A percentile compares a stretch with the other conserved stretches of the same genome.
Evolutionary conservation across 2,329 filamentous ascomycete species (phyloP).

Genomic region (Penicillium sp.): DNA sequence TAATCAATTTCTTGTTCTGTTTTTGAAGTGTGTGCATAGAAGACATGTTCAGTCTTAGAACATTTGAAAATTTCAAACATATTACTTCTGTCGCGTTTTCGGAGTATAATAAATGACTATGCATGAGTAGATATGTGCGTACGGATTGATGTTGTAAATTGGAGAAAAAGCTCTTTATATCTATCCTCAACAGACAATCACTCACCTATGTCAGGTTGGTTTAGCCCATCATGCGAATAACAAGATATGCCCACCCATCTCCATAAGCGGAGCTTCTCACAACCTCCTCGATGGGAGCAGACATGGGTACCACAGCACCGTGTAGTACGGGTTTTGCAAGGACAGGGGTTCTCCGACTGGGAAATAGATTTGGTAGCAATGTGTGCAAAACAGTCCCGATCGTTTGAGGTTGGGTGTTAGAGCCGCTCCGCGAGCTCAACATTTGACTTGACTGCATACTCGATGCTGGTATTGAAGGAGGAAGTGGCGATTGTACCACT

Average conservation of each 20-base stretch:
- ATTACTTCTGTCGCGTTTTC: not conserved
- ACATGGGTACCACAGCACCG: slow-evolving; percentile 77
- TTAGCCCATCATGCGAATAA: slow-evolving; percentile 65
- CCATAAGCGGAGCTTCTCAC: slow-evolving; percentile 80
- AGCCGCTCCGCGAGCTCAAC: slow-evolving; percentile 14
- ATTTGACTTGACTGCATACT: slow-evolving; percentile 27
- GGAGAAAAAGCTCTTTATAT: not conserved
- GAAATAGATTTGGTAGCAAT: slow-evolving; percentile 78
- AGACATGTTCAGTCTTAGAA: not conserved
- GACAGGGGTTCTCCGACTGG: slow-evolving; percentile 77
- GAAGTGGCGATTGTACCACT: slow-evolving; percentile 72
- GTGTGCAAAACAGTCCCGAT: slow-evolving; percentile 74
- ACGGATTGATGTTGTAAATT: not conserved
- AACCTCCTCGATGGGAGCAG: slow-evolving; percentile 75
- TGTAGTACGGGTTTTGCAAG: slow-evolving; percentile 83
- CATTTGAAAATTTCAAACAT: not conserved
- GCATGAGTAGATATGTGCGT: not conserved
- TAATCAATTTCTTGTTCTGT: too few species aligned
- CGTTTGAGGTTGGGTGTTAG: slow-evolving; percentile 57
- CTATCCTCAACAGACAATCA: not conserved
- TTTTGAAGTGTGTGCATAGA: not conserved
- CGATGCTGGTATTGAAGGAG: slow-evolving; percentile 45
- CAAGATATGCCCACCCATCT: slow-evolving; percentile 86
- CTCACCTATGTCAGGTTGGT: not conserved
- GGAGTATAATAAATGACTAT: not conserved